phyloP scores from a whole-genome alignment of 192 early-diverging fungal genomes.

The Haplosporangium gracile region DNA sequence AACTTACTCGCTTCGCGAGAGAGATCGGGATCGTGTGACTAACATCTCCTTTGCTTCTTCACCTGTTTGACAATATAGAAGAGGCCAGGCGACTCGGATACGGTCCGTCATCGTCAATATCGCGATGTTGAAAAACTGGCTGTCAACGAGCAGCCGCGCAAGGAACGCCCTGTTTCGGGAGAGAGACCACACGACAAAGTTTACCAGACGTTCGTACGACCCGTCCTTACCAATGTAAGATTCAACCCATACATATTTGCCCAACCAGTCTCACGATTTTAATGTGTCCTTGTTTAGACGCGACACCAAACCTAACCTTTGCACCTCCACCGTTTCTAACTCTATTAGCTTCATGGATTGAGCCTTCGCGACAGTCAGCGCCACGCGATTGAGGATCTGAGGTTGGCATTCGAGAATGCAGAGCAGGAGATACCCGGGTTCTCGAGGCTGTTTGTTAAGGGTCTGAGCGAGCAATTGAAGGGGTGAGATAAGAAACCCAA shows the following conservation, averaged over 20 bases:
- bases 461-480: conserved; percentile 50
- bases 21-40: no score
- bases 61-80: not conserved
- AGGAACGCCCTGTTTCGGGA: conserved; percentile 13
- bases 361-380: conserved; percentile 42
- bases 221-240: conserved; percentile 43
- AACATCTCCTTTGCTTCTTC: no score
- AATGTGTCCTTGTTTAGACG: not conserved
- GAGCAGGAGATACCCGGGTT: conserved; percentile 49
- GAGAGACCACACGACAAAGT: conserved; percentile 37
- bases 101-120: conserved; percentile 21
- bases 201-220: conserved; percentile 48
- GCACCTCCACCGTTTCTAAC: not conserved
- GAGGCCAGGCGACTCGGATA: conserved; percentile 30
- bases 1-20: not conserved
- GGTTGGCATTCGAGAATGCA: conserved; percentile 48
- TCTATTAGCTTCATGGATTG: conserved; percentile 34
- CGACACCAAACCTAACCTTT: not conserved
- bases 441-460: conserved; percentile 43
- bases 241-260: not conserved
- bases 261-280: not conserved
- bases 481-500: conserved; percentile 3
- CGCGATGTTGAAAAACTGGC: conserved; percentile 32
- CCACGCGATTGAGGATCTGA: conserved; percentile 40
- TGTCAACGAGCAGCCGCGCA: conserved; percentile 23